A percentile compares a stretch with the other conserved stretches of the same genome.
phyloP scores from a whole-genome alignment of 176 grass and related monocot genomes.

The Poa pratensis region DNA sequence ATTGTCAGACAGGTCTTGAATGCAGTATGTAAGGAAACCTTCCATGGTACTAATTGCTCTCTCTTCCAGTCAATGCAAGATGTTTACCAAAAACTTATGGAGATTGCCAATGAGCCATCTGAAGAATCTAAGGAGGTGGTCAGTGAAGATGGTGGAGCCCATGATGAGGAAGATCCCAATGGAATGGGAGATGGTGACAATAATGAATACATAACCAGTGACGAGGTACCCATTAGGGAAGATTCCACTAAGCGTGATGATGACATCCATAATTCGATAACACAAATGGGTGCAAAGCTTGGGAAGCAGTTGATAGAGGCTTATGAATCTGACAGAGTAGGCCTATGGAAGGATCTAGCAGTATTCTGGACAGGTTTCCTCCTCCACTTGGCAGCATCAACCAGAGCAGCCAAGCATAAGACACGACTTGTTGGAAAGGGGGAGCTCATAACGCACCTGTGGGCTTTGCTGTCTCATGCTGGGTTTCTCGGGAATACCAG shows the following conservation, averaged over 20 bases:
- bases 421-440: fast-evolving
- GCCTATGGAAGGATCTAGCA: neutral
- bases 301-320: neutral
- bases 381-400: constrained; percentile 14
- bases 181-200: too few relatives aligned
- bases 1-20: too few relatives aligned
- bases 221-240: too few relatives aligned
- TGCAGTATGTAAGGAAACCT: too few relatives aligned
- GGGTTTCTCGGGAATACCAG: neutral
- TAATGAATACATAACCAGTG: too few relatives aligned
- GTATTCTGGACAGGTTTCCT: constrained; percentile 32
- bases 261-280: neutral
- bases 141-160: too few relatives aligned
- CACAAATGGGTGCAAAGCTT: neutral
- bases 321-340: fast-evolving
- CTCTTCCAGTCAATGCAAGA: too few relatives aligned
- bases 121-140: too few relatives aligned
- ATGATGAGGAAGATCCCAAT: too few relatives aligned
- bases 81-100: too few relatives aligned
- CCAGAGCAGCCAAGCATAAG: constrained; percentile 1
- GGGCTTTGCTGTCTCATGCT: constrained; percentile 23
- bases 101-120: too few relatives aligned
- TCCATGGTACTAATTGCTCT: too few relatives aligned
- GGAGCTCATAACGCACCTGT: constrained; percentile 32
- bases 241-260: neutral